These are phyloP conservation scores for Tetradesmus obliquus DNA, from an alignment of 139 green algal species.

Conservation along the genomic window DNA sequence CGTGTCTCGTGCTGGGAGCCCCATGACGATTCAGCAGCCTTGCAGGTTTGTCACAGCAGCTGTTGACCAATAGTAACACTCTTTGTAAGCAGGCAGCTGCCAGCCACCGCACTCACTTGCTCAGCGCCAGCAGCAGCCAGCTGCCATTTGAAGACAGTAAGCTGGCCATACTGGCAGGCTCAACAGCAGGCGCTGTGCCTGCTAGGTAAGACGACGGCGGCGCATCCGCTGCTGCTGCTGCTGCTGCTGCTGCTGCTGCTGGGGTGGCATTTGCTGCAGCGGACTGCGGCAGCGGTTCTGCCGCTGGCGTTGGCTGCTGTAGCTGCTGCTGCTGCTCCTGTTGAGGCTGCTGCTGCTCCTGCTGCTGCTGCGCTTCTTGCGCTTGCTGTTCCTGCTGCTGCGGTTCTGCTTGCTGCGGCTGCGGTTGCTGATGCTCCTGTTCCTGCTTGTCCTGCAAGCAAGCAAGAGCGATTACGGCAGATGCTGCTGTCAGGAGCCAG, in stretches of 20 bases:
- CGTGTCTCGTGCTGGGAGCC: no score
- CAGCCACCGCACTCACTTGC: background rate
- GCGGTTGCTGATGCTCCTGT: background rate
- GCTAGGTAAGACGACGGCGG: background rate
- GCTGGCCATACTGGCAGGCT: background rate
- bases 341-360: background rate
- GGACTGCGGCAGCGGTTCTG: background rate
- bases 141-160: conserved; percentile 12
- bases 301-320: background rate
- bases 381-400: conserved; percentile 23
- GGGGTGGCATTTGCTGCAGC: background rate
- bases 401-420: background rate
- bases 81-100: background rate
- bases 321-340: background rate
- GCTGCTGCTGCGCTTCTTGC: background rate
- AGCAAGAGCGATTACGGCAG: no score
- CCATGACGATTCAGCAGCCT: no score
- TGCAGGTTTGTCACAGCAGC: no score
- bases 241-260: background rate
- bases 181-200: background rate
- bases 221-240: background rate
- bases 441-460: background rate
- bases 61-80: no score
- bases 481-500: no score
- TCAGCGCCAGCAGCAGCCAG: conserved; percentile 29